Evolutionary conservation across 2,329 filamentous ascomycete genomes (phyloP), one percentile per base, ranked within the genome.

Genomic region (Aspergillus niger): DNA sequence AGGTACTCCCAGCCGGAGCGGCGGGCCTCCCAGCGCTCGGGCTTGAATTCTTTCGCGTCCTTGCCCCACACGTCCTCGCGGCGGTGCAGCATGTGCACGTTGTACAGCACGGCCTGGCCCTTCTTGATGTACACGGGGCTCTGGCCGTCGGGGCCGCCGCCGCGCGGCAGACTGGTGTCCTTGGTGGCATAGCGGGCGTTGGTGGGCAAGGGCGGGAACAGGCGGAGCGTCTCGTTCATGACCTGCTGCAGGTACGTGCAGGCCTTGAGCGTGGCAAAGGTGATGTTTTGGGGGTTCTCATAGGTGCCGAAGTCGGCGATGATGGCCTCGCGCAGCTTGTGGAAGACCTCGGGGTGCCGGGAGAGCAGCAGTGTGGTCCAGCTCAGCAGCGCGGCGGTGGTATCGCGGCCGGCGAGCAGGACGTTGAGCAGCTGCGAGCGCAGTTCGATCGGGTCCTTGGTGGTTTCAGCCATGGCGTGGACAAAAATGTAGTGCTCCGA

Each of bases 61-160:
- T 67, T 38, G 0, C 79, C 80, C 55, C 72, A 83, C 57, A 77
- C 69, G 52, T 82, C 80, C n/a, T 70, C 68, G 10, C 89, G 84
- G 1, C 90, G 85, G 70, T 94, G 90, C 89, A 94, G 89, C 5
- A 85, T 76, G 53, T 91, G 83, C 0, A 89, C 81, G 48, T 81
- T 86, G 79, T 91, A 94, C 49, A 75, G 81, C 60, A 93, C 79
- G 11, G 83, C 76, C 0, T 85, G 85, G 67, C 87, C 85, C 72
- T 90, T 89, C 55, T 84, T 82, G 2, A 91, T 78, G 56, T 86
- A 83, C 1, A 93, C 70, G 0, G 89, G 89, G 32, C 82, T 77
- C 2, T 77, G 75, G 28, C 78, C 71, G 72, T 89, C 84, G 2
- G 82, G 80, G 0, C 89, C 89, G 58, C 88, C 89, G 62, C 89